A percentile compares a stretch with the other conserved stretches of the same genome.
Conservation (phyloP, 768 basidiomycete genomes). For the Tulasnella sp. region DNA sequence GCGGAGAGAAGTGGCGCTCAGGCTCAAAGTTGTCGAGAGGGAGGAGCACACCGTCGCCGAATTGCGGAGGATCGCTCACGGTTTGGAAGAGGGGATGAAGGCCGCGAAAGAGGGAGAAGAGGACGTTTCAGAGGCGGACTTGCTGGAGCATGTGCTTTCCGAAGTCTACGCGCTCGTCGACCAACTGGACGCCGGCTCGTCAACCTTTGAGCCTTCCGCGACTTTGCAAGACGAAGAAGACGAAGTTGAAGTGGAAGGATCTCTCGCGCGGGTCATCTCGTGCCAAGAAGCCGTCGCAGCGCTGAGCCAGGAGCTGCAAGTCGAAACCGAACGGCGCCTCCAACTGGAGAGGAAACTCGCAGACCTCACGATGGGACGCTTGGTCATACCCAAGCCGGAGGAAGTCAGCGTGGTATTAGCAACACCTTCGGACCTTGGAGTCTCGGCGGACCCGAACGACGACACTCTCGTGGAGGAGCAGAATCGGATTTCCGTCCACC, state of each 20-base stretch:
- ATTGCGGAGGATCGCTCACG: conserved; percentile 54
- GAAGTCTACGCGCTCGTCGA: conserved; percentile 3
- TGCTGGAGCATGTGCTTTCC: neutral
- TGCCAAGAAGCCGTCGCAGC: conserved; percentile 49
- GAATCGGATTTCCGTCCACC: neutral
- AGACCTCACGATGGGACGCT: neutral
- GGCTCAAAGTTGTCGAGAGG: conserved; percentile 58
- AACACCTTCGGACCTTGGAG: conserved; percentile 28
- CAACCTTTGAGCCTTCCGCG: neutral
- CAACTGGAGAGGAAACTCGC: conserved; percentile 38
- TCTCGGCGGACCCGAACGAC: neutral
- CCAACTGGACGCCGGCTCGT: conserved; percentile 7
- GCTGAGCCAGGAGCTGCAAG: conserved; percentile 55
- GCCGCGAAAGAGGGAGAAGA: neutral
- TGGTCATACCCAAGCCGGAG: neutral
- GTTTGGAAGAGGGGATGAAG: conserved; percentile 45
- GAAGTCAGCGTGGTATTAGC: neutral
- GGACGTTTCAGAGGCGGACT: neutral
- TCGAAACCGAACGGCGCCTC: conserved; percentile 52
- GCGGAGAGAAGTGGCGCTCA: conserved; percentile 61
- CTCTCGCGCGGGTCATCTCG: conserved; percentile 50
- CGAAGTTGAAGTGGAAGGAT: conserved; percentile 35
- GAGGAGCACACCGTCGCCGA: conserved; percentile 59
- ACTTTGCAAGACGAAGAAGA: neutral
- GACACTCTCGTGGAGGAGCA: conserved; percentile 9